These are phyloP conservation scores for Scedosporium aurantiacum DNA, from an alignment of 2,329 filamentous ascomycete species.

Conservation along the genomic window DNA sequence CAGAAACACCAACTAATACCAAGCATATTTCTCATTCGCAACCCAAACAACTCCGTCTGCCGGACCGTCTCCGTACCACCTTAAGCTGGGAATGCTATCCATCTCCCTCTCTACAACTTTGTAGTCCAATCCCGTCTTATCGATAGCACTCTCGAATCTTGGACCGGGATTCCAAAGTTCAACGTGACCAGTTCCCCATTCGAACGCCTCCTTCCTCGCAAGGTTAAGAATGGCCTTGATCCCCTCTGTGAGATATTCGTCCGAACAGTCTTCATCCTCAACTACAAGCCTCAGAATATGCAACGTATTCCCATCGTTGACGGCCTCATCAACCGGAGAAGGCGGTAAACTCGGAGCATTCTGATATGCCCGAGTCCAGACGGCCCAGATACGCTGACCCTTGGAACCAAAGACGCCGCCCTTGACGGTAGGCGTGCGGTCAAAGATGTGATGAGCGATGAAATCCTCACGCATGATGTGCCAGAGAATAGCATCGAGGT, in stretches of 20 bases:
- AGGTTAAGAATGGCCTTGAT: constrained; percentile 53
- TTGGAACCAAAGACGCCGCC: constrained; percentile 53
- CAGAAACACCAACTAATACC: constrained; percentile 42
- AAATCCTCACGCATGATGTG: constrained; percentile 74
- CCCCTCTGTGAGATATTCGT: constrained; percentile 35
- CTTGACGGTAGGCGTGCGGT: constrained; percentile 45
- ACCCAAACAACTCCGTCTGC: constrained; percentile 55
- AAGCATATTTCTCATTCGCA: constrained; percentile 66
- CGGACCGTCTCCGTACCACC: constrained; percentile 53
- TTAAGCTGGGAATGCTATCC: constrained; percentile 60
- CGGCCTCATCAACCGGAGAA: constrained; percentile 27
- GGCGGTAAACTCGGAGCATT: constrained; percentile 18
- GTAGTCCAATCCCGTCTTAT: constrained; percentile 34
- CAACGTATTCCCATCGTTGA: constrained; percentile 51
- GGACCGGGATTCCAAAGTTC: constrained; percentile 75
- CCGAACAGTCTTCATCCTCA: constrained; percentile 36
- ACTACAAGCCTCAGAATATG: constrained; percentile 59
- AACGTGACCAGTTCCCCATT: constrained; percentile 60
- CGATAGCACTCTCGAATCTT: constrained; percentile 34
- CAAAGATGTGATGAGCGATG: constrained; percentile 53
- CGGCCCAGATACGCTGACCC: constrained; percentile 52
- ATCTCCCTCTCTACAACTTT: constrained; percentile 44
- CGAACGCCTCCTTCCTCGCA: constrained; percentile 58
- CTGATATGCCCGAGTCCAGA: constrained; percentile 61
- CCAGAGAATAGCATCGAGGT: constrained; percentile 60